Conservation (phyloP, 192 early-diverging fungal species). For the Entomortierella lignicola region DNA sequence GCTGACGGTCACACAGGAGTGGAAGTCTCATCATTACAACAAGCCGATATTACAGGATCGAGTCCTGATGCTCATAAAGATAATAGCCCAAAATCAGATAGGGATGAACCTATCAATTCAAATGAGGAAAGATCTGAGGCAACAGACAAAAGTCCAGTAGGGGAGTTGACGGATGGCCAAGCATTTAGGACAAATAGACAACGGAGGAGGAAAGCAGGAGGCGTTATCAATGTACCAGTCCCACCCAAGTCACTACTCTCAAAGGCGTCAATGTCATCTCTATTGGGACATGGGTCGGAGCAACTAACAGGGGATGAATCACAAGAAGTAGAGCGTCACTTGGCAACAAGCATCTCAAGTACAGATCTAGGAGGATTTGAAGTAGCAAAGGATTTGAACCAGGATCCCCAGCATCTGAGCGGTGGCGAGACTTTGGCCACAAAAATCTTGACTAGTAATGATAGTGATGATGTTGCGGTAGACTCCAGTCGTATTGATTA, state of each 20-base stretch:
- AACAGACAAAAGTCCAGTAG: slow-evolving; percentile 8
- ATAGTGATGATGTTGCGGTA: too few species aligned
- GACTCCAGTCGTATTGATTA: too few species aligned
- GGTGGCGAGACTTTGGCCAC: too few species aligned
- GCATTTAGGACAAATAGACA: slow-evolving; percentile 10
- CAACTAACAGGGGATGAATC: not conserved
- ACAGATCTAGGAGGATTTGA: not conserved
- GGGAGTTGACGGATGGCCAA: not conserved
- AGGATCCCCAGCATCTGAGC: too few species aligned
- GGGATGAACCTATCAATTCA: not conserved
- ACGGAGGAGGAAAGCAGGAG: slow-evolving; percentile 37
- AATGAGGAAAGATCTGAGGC: not conserved
- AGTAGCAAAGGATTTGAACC: too few species aligned
- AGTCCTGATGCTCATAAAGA: not conserved
- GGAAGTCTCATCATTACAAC: not conserved
- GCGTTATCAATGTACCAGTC: slow-evolving; percentile 20
- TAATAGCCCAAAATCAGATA: not conserved
- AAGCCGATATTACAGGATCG: too few species aligned
- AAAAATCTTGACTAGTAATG: too few species aligned
- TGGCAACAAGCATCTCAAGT: not conserved
- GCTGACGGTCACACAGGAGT: not conserved
- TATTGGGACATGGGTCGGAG: slow-evolving; percentile 3
- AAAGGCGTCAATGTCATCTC: slow-evolving; percentile 19
- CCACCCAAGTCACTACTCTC: slow-evolving; percentile 13
- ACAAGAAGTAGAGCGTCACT: not conserved